A percentile compares a stretch with the other conserved stretches of the same genome.
Evolutionary conservation across 768 basidiomycete species (phyloP).

Genomic region (Tylopilus balloui): DNA sequence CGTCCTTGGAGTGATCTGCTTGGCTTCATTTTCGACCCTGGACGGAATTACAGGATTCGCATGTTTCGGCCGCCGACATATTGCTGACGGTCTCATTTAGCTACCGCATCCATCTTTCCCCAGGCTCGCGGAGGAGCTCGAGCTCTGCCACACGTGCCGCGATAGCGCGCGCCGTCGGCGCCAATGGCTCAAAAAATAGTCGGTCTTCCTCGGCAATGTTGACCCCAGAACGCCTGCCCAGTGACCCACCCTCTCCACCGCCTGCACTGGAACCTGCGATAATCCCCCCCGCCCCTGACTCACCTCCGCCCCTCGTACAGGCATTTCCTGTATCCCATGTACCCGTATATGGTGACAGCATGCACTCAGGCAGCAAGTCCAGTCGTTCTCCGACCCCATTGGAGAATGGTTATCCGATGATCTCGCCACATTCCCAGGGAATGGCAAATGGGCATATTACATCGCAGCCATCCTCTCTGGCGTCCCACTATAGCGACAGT

Average conservation of each 20-base stretch:
- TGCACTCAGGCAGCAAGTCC: conserved; percentile 35
- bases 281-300: conserved; percentile 45
- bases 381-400: conserved; percentile 46
- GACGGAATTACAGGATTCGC: conserved; percentile 6
- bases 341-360: conserved; percentile 21
- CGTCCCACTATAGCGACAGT: conserved; percentile 29
- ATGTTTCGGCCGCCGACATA: conserved; percentile 5
- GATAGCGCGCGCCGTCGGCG: conserved; percentile 41
- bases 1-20: conserved; percentile 1
- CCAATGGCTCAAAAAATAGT: conserved; percentile 19
- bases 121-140: conserved; percentile 68
- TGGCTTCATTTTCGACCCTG: conserved; percentile 15
- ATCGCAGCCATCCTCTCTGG: conserved; percentile 29
- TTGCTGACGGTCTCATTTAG: conserved; percentile 34
- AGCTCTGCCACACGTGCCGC: conserved; percentile 52
- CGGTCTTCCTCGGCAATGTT: conserved; percentile 25
- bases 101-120: conserved; percentile 78
- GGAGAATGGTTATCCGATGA: conserved; percentile 39
- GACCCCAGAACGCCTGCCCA: conserved; percentile 25
- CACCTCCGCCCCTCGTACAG: conserved; percentile 50
- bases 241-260: conserved; percentile 30
- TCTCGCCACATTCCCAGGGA: conserved; percentile 31
- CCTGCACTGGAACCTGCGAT: conserved; percentile 45
- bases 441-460: conserved; percentile 35
- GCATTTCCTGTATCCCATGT: conserved; percentile 31